Evolutionary conservation across 768 basidiomycete species (phyloP).

Genomic region (Boletus insuetus): DNA sequence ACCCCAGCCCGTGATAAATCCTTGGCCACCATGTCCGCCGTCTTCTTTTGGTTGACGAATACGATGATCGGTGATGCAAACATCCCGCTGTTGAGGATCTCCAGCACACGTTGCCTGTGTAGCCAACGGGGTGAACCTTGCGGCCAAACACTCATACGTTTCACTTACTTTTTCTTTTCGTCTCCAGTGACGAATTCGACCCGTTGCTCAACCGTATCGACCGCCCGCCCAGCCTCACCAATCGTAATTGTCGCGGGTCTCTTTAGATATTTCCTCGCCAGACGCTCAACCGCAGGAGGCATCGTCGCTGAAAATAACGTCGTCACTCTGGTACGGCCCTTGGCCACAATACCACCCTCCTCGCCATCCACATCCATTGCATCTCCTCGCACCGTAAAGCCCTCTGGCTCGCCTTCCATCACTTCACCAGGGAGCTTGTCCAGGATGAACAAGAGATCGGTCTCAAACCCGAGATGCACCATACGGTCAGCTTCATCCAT

Average conservation of each 20-base stretch:
- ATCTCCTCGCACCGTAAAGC: conserved; percentile 32
- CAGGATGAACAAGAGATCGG: conserved; percentile 89
- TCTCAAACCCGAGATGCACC: conserved; percentile 97
- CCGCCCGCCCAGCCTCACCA: conserved; percentile 96
- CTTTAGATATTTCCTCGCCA: conserved; percentile 91
- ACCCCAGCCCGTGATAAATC: conserved; percentile 89
- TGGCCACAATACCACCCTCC: conserved; percentile 47
- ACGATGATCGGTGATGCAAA: conserved; percentile 93
- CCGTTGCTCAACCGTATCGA: conserved; percentile 95
- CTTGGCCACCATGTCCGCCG: conserved; percentile 96
- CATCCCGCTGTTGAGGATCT: conserved; percentile 86
- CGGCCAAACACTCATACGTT: neutral
- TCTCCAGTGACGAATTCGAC: conserved; percentile 92
- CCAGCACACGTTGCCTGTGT: conserved; percentile 74
- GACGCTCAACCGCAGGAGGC: conserved; percentile 94
- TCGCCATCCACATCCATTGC: conserved; percentile 77
- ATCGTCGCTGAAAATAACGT: conserved; percentile 98
- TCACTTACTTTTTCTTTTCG: conserved; percentile 91
- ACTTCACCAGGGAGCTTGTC: conserved; percentile 87
- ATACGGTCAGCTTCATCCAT: conserved; percentile 99
- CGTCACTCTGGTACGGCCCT: conserved; percentile 85
- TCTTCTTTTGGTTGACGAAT: conserved; percentile 99
- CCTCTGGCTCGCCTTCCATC: conserved; percentile 70
- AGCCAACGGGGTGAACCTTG: conserved; percentile 3
- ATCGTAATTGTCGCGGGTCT: conserved; percentile 96